Conservation (phyloP, 2,329 filamentous ascomycete genomes). For the Sclerotiophoma versabilis region DNA sequence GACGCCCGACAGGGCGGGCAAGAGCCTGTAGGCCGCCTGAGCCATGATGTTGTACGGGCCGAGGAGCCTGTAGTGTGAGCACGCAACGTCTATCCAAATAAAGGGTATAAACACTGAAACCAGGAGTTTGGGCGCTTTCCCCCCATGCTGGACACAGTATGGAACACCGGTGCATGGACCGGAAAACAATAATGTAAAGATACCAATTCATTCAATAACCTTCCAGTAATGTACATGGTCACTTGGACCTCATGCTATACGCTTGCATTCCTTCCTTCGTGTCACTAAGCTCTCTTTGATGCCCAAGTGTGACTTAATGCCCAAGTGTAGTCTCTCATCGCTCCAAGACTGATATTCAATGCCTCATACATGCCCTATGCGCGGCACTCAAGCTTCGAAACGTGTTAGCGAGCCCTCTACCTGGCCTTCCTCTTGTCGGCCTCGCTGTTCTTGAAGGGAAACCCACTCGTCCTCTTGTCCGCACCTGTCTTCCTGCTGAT, state of each 20-base stretch:
- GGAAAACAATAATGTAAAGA: constrained; percentile 16
- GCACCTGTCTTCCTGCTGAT: constrained; percentile 70
- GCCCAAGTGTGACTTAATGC: too few relatives aligned
- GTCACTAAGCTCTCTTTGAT: too few relatives aligned
- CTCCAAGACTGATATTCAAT: too few relatives aligned
- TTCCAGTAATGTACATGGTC: constrained; percentile 13
- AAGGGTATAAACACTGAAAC: background rate
- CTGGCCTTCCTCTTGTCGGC: constrained; percentile 59
- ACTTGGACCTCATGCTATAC: background rate
- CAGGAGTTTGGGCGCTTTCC: constrained; percentile 1
- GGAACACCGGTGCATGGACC: background rate
- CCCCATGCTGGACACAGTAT: background rate
- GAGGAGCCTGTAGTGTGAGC: background rate
- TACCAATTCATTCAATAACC: constrained; percentile 23
- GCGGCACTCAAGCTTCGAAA: too few relatives aligned
- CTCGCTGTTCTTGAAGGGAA: constrained; percentile 69
- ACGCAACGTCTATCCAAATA: background rate
- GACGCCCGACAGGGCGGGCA: background rate
- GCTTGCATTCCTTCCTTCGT: too few relatives aligned
- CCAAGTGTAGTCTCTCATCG: too few relatives aligned
- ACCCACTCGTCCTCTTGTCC: constrained; percentile 71
- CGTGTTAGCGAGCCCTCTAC: constrained; percentile 29
- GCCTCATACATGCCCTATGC: too few relatives aligned
- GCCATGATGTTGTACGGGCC: background rate
- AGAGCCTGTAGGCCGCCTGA: background rate